These are phyloP conservation scores for Apiospora sp. DNA, from an alignment of 2,329 filamentous ascomycete genomes.

Conservation along the genomic window DNA sequence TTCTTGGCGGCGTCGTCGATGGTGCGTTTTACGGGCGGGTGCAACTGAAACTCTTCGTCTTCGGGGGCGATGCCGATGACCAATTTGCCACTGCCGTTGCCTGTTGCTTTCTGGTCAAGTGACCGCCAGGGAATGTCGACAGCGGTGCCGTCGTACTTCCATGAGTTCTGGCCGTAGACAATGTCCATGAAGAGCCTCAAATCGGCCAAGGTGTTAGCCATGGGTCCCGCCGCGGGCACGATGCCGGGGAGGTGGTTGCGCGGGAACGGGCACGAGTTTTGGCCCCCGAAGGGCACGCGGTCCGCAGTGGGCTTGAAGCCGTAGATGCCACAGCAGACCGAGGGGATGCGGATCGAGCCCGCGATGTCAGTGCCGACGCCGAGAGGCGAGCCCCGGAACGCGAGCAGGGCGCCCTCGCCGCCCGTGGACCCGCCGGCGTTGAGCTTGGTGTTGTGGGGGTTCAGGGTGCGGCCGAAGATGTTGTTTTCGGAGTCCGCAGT, in stretches of 20 bases:
- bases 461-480: conserved; percentile 50
- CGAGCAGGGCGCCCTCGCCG: conserved; percentile 38
- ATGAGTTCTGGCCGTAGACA: conserved; percentile 50
- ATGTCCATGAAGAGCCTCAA: conserved; percentile 48
- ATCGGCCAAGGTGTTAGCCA: conserved; percentile 51
- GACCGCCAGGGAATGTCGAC: conserved; percentile 55
- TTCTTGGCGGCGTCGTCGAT: conserved; percentile 49
- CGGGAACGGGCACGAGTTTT: conserved; percentile 14
- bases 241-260: conserved; percentile 38
- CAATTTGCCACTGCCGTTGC: conserved; percentile 38
- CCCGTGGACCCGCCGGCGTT: conserved; percentile 47
- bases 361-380: conserved; percentile 36
- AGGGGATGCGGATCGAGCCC: conserved; percentile 43
- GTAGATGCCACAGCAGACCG: conserved; percentile 41
- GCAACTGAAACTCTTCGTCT: conserved; percentile 56
- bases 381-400: conserved; percentile 31
- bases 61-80: conserved; percentile 58
- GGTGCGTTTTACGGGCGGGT: conserved; percentile 57
- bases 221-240: conserved; percentile 50
- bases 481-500: conserved; percentile 49
- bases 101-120: background rate
- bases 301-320: conserved; percentile 40
- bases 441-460: conserved; percentile 46
- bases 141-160: conserved; percentile 52
- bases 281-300: conserved; percentile 11